Evolutionary conservation across 495 filamentous ascomycete species (phyloP).

Genomic region (Lasiosphaeria hispida): DNA sequence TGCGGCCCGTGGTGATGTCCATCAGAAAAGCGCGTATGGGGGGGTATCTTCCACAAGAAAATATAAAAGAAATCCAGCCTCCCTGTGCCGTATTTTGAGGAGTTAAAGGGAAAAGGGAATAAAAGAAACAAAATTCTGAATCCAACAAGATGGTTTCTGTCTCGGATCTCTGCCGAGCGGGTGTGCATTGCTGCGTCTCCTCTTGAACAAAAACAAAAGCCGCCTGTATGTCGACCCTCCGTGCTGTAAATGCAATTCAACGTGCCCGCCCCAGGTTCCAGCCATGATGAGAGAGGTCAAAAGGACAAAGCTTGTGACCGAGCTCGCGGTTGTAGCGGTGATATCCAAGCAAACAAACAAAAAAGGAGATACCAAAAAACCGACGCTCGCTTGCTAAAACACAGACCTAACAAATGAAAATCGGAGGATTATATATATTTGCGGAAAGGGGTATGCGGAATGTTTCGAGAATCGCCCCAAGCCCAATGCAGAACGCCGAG

Average conservation of each 20-base stretch:
- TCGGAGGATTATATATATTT: slow-evolving; percentile 21
- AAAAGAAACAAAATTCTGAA: slow-evolving; percentile 21
- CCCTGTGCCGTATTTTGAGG: slow-evolving; percentile 6
- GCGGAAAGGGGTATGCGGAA: slow-evolving; percentile 19
- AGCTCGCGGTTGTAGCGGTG: slow-evolving; percentile 39
- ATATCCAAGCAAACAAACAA: slow-evolving; percentile 27
- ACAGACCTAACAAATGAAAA: slow-evolving; percentile 27
- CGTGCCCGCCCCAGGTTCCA: slow-evolving; percentile 43
- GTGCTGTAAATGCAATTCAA: slow-evolving; percentile 51
- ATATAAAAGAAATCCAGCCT: slow-evolving; percentile 17
- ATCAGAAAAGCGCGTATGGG: slow-evolving; percentile 8
- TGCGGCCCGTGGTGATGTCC: slow-evolving; percentile 19
- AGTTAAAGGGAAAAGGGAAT: slow-evolving; percentile 13
- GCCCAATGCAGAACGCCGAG: slow-evolving; percentile 42
- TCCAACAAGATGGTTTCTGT: slow-evolving; percentile 30
- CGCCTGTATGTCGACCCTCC: slow-evolving; percentile 41
- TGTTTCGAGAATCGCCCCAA: slow-evolving; percentile 37
- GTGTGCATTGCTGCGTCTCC: slow-evolving; percentile 54
- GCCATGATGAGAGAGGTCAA: slow-evolving; percentile 38
- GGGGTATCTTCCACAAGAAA: slow-evolving; percentile 16
- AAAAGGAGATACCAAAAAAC: slow-evolving; percentile 22
- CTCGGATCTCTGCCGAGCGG: slow-evolving; percentile 43
- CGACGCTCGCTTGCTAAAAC: slow-evolving; percentile 43
- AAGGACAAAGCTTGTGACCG: slow-evolving; percentile 38
- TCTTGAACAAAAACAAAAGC: slow-evolving; percentile 37